These are phyloP conservation scores for Pseudogymnoascus sp. DNA, from an alignment of 2,329 filamentous ascomycete species.

Conservation along the genomic window DNA sequence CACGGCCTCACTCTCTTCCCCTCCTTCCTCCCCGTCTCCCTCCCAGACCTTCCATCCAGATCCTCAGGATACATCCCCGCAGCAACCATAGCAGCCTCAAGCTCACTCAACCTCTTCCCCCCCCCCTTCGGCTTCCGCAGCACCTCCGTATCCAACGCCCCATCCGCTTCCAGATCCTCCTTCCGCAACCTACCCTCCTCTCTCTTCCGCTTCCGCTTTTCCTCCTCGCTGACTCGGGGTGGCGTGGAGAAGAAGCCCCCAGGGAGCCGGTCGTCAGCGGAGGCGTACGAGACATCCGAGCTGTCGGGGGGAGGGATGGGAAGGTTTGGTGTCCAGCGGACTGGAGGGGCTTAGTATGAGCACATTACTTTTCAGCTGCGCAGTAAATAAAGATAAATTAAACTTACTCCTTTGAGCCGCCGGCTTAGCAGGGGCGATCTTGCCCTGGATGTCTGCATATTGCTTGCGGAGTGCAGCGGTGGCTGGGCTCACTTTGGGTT, in stretches of 20 bases:
- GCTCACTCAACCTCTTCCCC: not conserved
- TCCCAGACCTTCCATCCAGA: not conserved
- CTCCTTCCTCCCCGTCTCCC: not conserved
- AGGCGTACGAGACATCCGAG: not conserved
- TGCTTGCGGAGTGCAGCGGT: not conserved
- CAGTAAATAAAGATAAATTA: not conserved
- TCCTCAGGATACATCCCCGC: not conserved
- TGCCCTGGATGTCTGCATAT: not conserved
- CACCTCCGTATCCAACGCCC: not conserved
- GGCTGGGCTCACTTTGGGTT: not conserved
- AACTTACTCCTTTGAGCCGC: not conserved
- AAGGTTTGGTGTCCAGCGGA: not conserved
- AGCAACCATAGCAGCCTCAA: not conserved
- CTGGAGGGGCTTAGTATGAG: not conserved
- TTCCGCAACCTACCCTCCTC: not conserved
- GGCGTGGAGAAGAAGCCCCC: not conserved
- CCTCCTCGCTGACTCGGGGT: not conserved
- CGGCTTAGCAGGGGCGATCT: not conserved
- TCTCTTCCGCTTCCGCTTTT: not conserved
- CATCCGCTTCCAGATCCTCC: not conserved
- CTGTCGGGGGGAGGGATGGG: not conserved
- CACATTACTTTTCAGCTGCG: not conserved
- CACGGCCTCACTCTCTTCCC: not conserved
- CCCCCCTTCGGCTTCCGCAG: not conserved
- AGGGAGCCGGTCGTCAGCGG: not conserved